Base-by-base conservation (phyloP, 352 stramenopile species). In the Salisapilia sapeloensis region DNA sequence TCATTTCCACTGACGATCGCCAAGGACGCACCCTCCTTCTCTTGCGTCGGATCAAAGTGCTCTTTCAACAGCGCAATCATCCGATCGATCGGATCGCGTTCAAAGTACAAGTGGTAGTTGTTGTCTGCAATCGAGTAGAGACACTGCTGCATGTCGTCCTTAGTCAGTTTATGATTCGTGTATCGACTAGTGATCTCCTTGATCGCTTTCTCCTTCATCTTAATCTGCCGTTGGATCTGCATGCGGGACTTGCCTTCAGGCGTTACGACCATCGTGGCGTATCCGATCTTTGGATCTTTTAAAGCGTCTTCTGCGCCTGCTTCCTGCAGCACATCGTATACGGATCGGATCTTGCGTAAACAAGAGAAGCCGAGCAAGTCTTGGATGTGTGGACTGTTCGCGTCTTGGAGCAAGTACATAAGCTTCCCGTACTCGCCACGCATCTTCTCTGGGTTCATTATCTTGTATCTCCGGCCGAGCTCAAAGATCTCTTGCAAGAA, bases 391-490 rank as follows among this genome's bases (percentile, higher is more conserved):
- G 66, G 60, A n/a, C 54, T 79, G 35, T 87, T 65, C 8, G 84
- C 80, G 46, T 96, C 86, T 55, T 95, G 82, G 28, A 96, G 43
- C 16, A 96, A 42, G 45, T 94, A 95, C 54, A 96, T 90, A 36
- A 98, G 72, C 64, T 96, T 96, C 40, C 91, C 92, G 51, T 98
- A 98, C 43, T 96, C 87, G 26, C 80, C 82, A 15, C 92, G 72
- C 89, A 98, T 96, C 52, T 96, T 96, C 60, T 98, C 92, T 4
- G 92, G 92, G 61, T 98, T 98, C 86, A 97, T 97, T 44, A 98
- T 97, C 62, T 98, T 98, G 62, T 98, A 96, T 22, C 92, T 70
- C 25, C 92, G 60, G 7, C 79, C 87, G 12, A 98, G 59, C 54
- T 98, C 92, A 44, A 98, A 96, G 24, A 87, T 62, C 33, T 85